Base-by-base conservation (phyloP, 2,329 filamentous ascomycete genomes). In the Bipolaris victoriae region DNA sequence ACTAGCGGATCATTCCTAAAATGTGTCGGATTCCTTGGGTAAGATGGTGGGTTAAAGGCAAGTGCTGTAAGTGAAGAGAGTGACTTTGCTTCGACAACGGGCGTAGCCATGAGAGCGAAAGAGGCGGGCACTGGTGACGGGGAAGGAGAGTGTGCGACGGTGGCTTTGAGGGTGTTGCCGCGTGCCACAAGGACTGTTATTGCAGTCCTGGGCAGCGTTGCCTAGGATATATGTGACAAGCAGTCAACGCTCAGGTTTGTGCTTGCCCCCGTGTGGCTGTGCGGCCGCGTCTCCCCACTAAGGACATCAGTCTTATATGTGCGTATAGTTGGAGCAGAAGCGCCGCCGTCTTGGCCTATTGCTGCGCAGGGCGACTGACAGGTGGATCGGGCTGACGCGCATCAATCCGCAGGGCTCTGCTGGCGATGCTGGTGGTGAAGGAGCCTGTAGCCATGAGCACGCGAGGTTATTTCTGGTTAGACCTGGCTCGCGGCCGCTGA, bases 21-120 rank as follows among this genome's bases (percentile, higher is more conserved):
- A 65, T 89, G 87, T 3, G 87, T 86, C 5, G 91, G 90, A 71
- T 91, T 91, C 69, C 89, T 85, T 48, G 92, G 91, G 75, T 96
- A 95, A 67, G 88, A 85, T 45, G 95, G 94, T 40, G 94, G 95
- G 69, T 96, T 92, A 49, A 90, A 85, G 61, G 95, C 94, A 61
- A 97, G 85, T 40, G 85, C 81, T 63, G 91, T 95, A 63, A 99
- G 84, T 51, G 87, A 83, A 51, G 90, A 90, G 43, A 98, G 82
- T 44, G 94, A 98, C 68, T 85, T 88, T 65, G 94, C 95, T 82
- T 97, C 90, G 68, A 95, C 82, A 54, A 73, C 67, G 15, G 66
- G 65, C 43, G 67, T 59, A 47, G 72, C 68, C 70, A 74, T 74
- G 57, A 55, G 55, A 65, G 57, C 57, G 58, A 57, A 44, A 53